phyloP scores from a whole-genome alignment of 2,329 filamentous ascomycete species.

The Fusarium tricinctum region DNA sequence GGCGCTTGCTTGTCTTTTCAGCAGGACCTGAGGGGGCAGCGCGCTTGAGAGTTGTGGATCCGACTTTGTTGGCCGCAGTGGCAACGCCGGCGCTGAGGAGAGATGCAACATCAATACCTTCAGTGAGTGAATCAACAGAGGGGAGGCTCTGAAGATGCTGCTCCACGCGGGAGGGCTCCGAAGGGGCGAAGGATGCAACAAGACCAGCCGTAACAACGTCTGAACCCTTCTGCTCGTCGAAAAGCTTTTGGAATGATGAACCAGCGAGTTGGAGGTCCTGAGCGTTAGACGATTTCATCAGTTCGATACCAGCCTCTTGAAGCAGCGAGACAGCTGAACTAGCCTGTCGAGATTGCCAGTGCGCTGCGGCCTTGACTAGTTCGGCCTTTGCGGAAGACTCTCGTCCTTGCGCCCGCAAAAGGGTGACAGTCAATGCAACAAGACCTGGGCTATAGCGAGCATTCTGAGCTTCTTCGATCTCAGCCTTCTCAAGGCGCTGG shows the following conservation, averaged over 20 bases:
- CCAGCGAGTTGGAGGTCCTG: slow-evolving; percentile 79
- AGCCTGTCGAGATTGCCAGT: slow-evolving; percentile 78
- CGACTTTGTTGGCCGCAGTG: slow-evolving; percentile 56
- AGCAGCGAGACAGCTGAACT: slow-evolving; percentile 73
- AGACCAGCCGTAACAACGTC: slow-evolving; percentile 82
- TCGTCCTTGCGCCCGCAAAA: slow-evolving; percentile 83
- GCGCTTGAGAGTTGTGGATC: slow-evolving; percentile 63
- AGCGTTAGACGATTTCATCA: slow-evolving; percentile 79
- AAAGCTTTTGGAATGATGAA: slow-evolving; percentile 82
- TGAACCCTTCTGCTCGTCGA: slow-evolving; percentile 75
- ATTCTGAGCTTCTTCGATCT: slow-evolving; percentile 69
- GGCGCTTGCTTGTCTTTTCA: slow-evolving; percentile 65
- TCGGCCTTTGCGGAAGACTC: slow-evolving; percentile 79
- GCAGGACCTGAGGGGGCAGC: slow-evolving; percentile 55
- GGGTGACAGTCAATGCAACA: slow-evolving; percentile 81
- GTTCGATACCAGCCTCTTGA: slow-evolving; percentile 83
- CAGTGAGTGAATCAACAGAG: slow-evolving; percentile 72
- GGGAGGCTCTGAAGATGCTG: slow-evolving; percentile 70
- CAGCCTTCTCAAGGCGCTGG: slow-evolving; percentile 75
- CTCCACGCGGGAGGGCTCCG: slow-evolving; percentile 68
- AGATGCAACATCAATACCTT: slow-evolving; percentile 70
- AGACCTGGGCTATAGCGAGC: slow-evolving; percentile 87
- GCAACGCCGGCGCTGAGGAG: slow-evolving; percentile 76
- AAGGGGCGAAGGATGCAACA: slow-evolving; percentile 83
- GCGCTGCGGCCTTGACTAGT: slow-evolving; percentile 81